Evolutionary conservation across 257 asterid genomes (phyloP), one percentile per base, ranked within the genome.

Genomic region (Sherardia arvensis): DNA sequence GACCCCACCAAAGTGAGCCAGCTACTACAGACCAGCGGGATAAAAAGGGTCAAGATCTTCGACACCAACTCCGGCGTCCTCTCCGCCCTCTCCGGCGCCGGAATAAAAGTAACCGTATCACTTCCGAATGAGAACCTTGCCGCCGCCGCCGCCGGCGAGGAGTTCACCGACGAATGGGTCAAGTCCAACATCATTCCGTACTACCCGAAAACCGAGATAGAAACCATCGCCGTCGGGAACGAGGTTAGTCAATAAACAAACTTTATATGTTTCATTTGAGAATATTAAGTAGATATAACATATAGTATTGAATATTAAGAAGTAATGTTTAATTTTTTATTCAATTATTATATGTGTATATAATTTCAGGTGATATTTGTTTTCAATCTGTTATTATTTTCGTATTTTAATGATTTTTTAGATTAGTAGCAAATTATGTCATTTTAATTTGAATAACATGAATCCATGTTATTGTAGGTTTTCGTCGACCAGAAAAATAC

Each of bases 141-240:
- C 30, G 53, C 85, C 45, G 98, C 98, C 28, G 89, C 98, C 26
- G 53, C 71, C 12, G 26, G 27, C 61, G 81, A 81, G 22, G 76
- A 92, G 0, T 86, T 67, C 67, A 81, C 98, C 0, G 98, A 91
- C 79, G 0, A 79, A 7, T 91, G 98, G 98, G 79, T 86, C 3
- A 78, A 80, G 25, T 71, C 92, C 29, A 84, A 91, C 71, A 68
- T 91, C 61, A 69, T 86, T 21, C 38, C 87, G 0, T 74, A 86
- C 79, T 64, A 74, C 49, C 94, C 93, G 3, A 75, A 69, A 0
- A 78, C 97, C 8, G 61, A 30, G 12, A 88, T 91, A 60, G 92
- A 84, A 29, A 80, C 88, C 71, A 81, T 91, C 10, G 85, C 94
- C 8, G 96, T 91, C 4, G 98, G 98, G 3, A 91, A 91, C 4